Evolutionary conservation across 805 yeast species (phyloP).

Genomic region (Saccharomyces kudriavzevii): DNA sequence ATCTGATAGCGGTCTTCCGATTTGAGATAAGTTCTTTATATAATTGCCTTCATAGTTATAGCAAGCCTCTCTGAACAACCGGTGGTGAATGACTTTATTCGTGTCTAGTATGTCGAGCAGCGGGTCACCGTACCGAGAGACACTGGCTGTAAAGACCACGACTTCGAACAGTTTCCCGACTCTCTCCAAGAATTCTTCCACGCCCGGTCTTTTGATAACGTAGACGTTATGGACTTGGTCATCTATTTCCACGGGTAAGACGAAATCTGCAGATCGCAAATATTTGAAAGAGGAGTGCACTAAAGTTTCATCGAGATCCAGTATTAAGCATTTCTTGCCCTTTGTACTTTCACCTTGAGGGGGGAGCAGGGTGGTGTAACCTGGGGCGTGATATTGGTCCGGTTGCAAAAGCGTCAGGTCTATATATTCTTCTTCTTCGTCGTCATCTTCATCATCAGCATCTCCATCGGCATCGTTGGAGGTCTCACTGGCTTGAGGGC

Average conservation of each 20-base stretch:
- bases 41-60: slow-evolving; percentile 87
- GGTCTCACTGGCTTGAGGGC: neutral
- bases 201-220: slow-evolving; percentile 95
- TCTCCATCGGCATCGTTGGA: slow-evolving; percentile 12
- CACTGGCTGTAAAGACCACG: slow-evolving; percentile 93
- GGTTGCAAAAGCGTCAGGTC: slow-evolving; percentile 59
- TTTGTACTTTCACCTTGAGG: slow-evolving; percentile 33
- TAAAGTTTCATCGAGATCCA: slow-evolving; percentile 89
- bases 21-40: slow-evolving; percentile 82
- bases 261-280: slow-evolving; percentile 85
- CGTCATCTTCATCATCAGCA: slow-evolving; percentile 20
- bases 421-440: slow-evolving; percentile 32
- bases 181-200: slow-evolving; percentile 75
- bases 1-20: slow-evolving; percentile 82
- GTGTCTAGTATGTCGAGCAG: slow-evolving; percentile 77
- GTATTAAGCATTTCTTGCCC: slow-evolving; percentile 72
- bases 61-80: slow-evolving; percentile 89
- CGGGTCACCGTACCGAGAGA: slow-evolving; percentile 91
- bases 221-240: slow-evolving; percentile 85
- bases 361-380: slow-evolving; percentile 58
- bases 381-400: slow-evolving; percentile 57
- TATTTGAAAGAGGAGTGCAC: slow-evolving; percentile 92
- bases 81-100: slow-evolving; percentile 66
- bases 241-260: slow-evolving; percentile 93
- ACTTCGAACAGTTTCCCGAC: slow-evolving; percentile 86